These are phyloP conservation scores for Neonectria punicea DNA, from an alignment of 2,329 filamentous ascomycete species.

Conservation along the genomic window DNA sequence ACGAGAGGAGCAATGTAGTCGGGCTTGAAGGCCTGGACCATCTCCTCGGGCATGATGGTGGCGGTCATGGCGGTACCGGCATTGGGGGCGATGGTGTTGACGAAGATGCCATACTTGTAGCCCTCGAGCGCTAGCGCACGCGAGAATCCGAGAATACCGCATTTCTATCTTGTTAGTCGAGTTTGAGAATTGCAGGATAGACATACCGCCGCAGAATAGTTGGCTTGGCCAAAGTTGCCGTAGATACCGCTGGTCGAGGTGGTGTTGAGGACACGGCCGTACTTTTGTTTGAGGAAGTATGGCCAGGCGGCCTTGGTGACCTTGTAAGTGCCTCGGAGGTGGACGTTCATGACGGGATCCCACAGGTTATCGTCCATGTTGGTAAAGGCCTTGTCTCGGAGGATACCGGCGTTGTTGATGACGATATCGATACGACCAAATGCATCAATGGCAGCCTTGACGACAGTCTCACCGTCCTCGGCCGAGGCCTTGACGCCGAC, in stretches of 20 bases:
- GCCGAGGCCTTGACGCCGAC: constrained; percentile 93
- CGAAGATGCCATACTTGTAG: constrained; percentile 95
- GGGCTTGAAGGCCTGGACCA: constrained; percentile 99
- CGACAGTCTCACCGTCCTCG: constrained; percentile 89
- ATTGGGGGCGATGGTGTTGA: constrained; percentile 98
- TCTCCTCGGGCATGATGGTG: constrained; percentile 93
- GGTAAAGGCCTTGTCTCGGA: constrained; percentile 95
- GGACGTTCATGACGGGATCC: constrained; percentile 92
- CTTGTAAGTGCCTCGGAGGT: constrained; percentile 95
- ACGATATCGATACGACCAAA: constrained; percentile 95
- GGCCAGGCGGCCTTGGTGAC: constrained; percentile 98
- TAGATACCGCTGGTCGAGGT: constrained; percentile 98
- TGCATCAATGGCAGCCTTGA: constrained; percentile 92
- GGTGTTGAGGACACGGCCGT: constrained; percentile 95
- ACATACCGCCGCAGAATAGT: constrained; percentile 90
- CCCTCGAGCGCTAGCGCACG: constrained; percentile 93
- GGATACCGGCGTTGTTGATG: constrained; percentile 97
- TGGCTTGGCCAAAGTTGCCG: constrained; percentile 98
- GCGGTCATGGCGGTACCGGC: constrained; percentile 95
- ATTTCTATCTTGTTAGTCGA: constrained; percentile 68
- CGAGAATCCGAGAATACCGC: constrained; percentile 94
- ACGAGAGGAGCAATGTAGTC: constrained; percentile 97
- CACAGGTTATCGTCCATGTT: constrained; percentile 98
- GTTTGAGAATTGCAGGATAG: background rate
- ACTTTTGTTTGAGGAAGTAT: constrained; percentile 98